Evolutionary conservation across 176 grass and related monocot genomes (phyloP).

Genomic region (Alloteropsis semialata): DNA sequence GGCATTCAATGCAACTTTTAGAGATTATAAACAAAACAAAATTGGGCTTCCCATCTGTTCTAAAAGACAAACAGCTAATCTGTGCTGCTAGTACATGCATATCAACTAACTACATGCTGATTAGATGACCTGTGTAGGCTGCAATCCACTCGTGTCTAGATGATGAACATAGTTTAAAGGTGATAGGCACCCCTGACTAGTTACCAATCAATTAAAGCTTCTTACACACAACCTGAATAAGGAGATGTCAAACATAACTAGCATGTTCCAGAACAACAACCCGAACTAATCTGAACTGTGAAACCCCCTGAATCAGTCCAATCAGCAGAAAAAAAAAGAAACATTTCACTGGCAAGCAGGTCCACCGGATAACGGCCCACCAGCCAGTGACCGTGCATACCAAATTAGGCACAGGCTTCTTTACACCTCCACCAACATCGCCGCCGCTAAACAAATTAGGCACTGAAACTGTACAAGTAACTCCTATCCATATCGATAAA

Average conservation of each 20-base stretch:
- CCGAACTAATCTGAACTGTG: neutral
- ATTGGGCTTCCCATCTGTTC: neutral
- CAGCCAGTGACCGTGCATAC: neutral
- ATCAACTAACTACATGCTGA: neutral
- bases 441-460: neutral
- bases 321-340: neutral
- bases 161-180: neutral
- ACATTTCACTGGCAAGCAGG: neutral
- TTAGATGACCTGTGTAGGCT: neutral
- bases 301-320: neutral
- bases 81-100: neutral
- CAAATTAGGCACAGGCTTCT: neutral
- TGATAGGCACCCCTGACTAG: neutral
- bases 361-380: neutral
- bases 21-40: neutral
- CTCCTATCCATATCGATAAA: neutral
- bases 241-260: neutral
- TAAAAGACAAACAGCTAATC: neutral
- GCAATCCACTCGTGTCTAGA: conserved; percentile 16
- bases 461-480: neutral
- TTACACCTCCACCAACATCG: neutral
- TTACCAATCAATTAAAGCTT: neutral
- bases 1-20: neutral
- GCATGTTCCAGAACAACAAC: neutral
- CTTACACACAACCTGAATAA: neutral